Percentiles rank a stretch among this genome's conserved stretches.
Conservation (phyloP, 2,329 filamentous ascomycete species). For the Hymenoscyphus scutula region DNA sequence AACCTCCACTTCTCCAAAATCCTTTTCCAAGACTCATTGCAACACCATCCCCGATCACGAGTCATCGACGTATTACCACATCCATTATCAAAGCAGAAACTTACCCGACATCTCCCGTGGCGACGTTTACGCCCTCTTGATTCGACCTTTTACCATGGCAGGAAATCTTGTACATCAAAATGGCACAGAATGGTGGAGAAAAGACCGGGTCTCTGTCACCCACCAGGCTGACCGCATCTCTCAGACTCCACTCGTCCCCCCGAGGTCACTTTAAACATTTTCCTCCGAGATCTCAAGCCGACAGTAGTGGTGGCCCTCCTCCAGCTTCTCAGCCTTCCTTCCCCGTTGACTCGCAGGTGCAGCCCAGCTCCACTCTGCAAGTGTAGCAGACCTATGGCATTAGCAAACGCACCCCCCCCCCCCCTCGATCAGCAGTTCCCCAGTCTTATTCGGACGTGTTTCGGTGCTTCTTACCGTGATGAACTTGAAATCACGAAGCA, state of each 20-base stretch:
- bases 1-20: neutral
- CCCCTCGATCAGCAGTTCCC: neutral
- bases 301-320: neutral
- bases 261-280: constrained; percentile 1
- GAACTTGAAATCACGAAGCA: neutral
- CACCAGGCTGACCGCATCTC: neutral
- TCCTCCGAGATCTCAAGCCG: neutral
- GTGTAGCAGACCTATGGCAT: neutral
- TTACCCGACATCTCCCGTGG: neutral
- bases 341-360: constrained; percentile 5
- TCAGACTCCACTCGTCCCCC: neutral
- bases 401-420: neutral
- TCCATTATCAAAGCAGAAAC: neutral
- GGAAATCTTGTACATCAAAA: neutral
- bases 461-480: constrained; percentile 3
- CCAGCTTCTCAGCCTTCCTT: constrained; percentile 2
- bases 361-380: neutral
- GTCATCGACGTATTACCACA: neutral
- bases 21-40: neutral
- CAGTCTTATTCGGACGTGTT: neutral
- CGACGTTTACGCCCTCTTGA: neutral
- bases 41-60: neutral
- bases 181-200: neutral
- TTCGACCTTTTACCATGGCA: neutral
- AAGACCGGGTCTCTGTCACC: constrained; percentile 1